A percentile compares a stretch with the other conserved stretches of the same genome.
Evolutionary conservation across 352 stramenopile species (phyloP).

Genomic region (Aphanomyces cochlioides): DNA sequence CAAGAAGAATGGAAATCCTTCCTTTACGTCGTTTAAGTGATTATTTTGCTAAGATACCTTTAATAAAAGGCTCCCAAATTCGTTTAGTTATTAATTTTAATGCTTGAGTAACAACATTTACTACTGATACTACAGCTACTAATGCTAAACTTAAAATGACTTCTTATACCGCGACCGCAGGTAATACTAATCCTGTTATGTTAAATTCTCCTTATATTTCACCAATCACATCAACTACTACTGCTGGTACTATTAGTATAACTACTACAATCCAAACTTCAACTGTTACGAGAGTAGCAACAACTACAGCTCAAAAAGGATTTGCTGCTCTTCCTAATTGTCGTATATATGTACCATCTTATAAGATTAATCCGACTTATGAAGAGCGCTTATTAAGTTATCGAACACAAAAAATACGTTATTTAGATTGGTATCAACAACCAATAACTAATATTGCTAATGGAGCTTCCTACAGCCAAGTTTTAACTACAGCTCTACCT

Average conservation of each 20-base stretch:
- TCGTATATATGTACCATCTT: background rate
- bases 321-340: background rate
- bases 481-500: background rate
- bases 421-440: conserved; percentile 10
- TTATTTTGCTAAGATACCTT: background rate
- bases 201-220: background rate
- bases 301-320: background rate
- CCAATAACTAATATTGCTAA: background rate
- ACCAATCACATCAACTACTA: conserved; percentile 1
- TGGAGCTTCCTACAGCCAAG: background rate
- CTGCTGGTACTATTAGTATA: conserved; percentile 2
- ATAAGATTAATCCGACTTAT: background rate
- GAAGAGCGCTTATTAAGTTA: background rate
- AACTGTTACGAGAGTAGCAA: background rate
- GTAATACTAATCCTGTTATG: conserved; percentile 4
- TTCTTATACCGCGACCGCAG: background rate
- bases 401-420: background rate
- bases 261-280: background rate
- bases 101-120: background rate
- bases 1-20: background rate
- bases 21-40: conserved; percentile 2
- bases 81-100: conserved; percentile 4
- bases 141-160: conserved; percentile 4
- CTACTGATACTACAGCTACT: background rate
- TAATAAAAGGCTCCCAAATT: background rate